A percentile compares a stretch with the other conserved stretches of the same genome.
phyloP scores from a whole-genome alignment of 2,329 filamentous ascomycete species.

The Orbilia ellipsospora region DNA sequence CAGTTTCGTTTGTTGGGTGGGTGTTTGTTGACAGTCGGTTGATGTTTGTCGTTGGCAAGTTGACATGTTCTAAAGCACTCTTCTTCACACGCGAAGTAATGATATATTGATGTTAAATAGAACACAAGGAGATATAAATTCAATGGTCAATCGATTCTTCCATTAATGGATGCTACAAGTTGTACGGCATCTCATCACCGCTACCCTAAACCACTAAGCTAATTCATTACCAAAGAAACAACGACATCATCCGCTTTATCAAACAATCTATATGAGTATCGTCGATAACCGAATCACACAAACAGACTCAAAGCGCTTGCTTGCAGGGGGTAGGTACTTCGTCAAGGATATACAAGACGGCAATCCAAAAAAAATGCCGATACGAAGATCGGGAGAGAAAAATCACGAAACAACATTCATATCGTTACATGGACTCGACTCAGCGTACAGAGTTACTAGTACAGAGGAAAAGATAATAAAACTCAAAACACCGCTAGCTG shows the following conservation, averaged over 20 bases:
- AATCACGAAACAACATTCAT: constrained; percentile 8
- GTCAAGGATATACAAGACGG: not conserved
- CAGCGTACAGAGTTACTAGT: not conserved
- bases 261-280: constrained; percentile 33
- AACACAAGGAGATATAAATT: too few relatives aligned
- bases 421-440: constrained; percentile 20
- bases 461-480: not conserved
- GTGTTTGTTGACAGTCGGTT: constrained; percentile 32
- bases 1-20: constrained; percentile 11
- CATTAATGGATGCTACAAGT: too few relatives aligned
- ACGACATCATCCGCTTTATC: constrained; percentile 19
- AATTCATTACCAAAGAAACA: not conserved
- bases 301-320: constrained; percentile 27
- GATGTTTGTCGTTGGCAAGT: not conserved
- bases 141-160: too few relatives aligned
- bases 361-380: not conserved
- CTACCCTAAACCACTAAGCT: too few relatives aligned
- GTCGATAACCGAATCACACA: constrained; percentile 5
- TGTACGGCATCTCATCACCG: too few relatives aligned
- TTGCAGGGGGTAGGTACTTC: not conserved
- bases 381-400: not conserved
- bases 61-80: too few relatives aligned
- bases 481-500: constrained; percentile 7
- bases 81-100: too few relatives aligned
- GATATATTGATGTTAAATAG: too few relatives aligned